These are phyloP conservation scores for Beauveria sp. DNA, from an alignment of 2,329 filamentous ascomycete species.

Conservation along the genomic window DNA sequence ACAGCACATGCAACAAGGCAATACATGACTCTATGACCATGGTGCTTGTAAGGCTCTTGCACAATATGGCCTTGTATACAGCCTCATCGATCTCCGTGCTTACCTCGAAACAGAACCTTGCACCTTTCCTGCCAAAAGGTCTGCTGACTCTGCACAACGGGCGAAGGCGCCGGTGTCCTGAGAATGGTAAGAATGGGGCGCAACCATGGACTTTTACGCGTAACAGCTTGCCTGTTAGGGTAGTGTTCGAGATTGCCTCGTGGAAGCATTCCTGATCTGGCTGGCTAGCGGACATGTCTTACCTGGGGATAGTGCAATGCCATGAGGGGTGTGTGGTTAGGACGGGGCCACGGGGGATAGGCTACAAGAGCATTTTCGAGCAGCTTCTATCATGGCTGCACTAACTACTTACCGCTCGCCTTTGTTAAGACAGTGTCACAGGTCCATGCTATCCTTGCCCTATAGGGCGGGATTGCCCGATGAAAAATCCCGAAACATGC, in stretches of 20 bases:
- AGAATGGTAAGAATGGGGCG: neutral
- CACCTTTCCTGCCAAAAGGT: neutral
- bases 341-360: neutral
- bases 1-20: neutral
- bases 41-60: neutral
- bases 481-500: neutral
- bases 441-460: neutral
- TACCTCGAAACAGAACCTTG: neutral
- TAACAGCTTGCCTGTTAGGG: slow-evolving; percentile 8
- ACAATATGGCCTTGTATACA: neutral
- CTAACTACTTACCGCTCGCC: neutral
- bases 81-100: slow-evolving; percentile 4
- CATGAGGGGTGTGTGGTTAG: neutral
- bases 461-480: neutral
- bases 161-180: neutral
- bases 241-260: slow-evolving; percentile 6
- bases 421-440: neutral
- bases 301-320: neutral
- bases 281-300: neutral
- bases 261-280: slow-evolving; percentile 8
- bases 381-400: neutral
- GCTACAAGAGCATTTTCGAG: neutral
- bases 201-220: neutral
- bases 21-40: neutral
- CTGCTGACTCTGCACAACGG: neutral